Evolutionary conservation across 2,329 filamentous ascomycete genomes (phyloP).

Genomic region (Plectosphaerella cucumerina): DNA sequence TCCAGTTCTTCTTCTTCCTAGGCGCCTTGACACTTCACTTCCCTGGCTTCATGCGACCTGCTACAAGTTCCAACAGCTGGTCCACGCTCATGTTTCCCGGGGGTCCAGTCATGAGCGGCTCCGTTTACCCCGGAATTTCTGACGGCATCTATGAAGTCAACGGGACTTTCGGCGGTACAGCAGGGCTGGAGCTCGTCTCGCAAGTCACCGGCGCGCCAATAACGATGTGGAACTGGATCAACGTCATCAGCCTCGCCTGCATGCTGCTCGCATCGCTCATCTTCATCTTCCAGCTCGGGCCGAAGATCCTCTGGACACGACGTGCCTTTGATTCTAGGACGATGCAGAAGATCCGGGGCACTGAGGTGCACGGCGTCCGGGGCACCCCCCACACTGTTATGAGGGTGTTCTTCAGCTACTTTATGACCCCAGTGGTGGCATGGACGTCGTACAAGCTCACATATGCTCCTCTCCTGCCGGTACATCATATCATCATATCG

Average conservation of each 20-base stretch:
- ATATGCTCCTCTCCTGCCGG: constrained; percentile 6
- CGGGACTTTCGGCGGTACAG: constrained; percentile 50
- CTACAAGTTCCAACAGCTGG: constrained; percentile 63
- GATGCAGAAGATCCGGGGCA: constrained; percentile 30
- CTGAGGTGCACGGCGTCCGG: background rate
- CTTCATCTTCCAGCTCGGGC: constrained; percentile 44
- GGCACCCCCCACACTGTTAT: constrained; percentile 43
- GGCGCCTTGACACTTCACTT: constrained; percentile 66
- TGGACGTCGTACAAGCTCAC: constrained; percentile 68
- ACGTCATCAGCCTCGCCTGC: constrained; percentile 61
- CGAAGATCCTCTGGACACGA: constrained; percentile 34
- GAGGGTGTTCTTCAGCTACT: constrained; percentile 70
- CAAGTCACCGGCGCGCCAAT: constrained; percentile 63
- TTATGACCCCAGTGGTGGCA: constrained; percentile 66
- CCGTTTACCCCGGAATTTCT: constrained; percentile 21
- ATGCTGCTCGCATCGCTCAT: constrained; percentile 54
- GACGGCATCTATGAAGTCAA: constrained; percentile 63
- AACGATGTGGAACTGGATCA: constrained; percentile 62
- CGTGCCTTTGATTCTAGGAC: constrained; percentile 37
- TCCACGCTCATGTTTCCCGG: constrained; percentile 57
- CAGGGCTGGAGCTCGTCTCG: constrained; percentile 60
- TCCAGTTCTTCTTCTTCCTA: constrained; percentile 70
- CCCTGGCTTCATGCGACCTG: constrained; percentile 69
- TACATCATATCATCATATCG: constrained; percentile 27
- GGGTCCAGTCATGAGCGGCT: constrained; percentile 17